Percentiles rank a stretch among this genome's conserved stretches.
Evolutionary conservation across 495 filamentous ascomycete species (phyloP).

Genomic region (Penicillium argentinense): DNA sequence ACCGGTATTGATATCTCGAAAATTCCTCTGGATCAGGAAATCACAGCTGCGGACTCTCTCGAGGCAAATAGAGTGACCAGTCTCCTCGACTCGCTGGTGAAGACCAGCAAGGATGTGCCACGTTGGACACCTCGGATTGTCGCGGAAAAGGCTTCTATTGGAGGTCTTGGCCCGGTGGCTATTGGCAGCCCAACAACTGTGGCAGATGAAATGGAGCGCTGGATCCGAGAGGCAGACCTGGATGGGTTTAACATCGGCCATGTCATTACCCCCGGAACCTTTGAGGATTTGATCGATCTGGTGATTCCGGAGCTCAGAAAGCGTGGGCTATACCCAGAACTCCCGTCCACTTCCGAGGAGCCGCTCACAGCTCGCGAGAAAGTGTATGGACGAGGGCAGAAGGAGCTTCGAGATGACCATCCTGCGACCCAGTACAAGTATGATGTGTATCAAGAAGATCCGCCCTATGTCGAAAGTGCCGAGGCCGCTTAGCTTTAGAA

Average conservation of each 20-base stretch:
- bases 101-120: constrained; percentile 49
- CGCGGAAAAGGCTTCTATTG: constrained; percentile 57
- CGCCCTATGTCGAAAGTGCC: constrained; percentile 20
- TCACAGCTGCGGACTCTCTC: constrained; percentile 49
- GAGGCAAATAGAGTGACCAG: constrained; percentile 54
- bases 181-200: constrained; percentile 55
- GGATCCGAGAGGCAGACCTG: constrained; percentile 58
- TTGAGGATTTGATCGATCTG: constrained; percentile 61
- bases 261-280: constrained; percentile 59
- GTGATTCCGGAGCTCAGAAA: constrained; percentile 58
- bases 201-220: constrained; percentile 58
- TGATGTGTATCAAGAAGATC: constrained; percentile 55
- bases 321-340: constrained; percentile 48
- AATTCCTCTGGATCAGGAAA: constrained; percentile 56
- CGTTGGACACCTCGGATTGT: constrained; percentile 53
- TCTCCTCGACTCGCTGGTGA: constrained; percentile 51
- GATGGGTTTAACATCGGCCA: constrained; percentile 60
- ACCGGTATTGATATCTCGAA: constrained; percentile 62
- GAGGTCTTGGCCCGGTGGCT: constrained; percentile 53
- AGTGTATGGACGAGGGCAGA: constrained; percentile 58
- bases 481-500: too few relatives aligned
- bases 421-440: constrained; percentile 56
- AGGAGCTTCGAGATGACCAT: constrained; percentile 53
- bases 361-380: constrained; percentile 58
- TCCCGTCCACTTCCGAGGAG: constrained; percentile 33